These are phyloP conservation scores for Lagerstroemia speciosa DNA, from an alignment of 345 rosid genomes.

Conservation along the genomic window DNA sequence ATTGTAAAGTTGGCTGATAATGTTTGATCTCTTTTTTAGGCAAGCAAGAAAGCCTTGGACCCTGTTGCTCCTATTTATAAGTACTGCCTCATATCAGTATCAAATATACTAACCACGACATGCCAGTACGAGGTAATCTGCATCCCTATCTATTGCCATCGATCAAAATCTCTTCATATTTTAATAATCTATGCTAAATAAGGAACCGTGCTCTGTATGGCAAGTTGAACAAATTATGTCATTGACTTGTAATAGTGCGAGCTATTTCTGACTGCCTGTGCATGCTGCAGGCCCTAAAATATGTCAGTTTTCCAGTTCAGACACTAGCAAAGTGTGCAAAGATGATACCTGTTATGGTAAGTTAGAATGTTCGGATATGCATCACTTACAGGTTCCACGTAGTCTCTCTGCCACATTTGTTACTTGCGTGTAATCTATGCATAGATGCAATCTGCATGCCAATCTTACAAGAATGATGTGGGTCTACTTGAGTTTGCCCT, in stretches of 20 bases:
- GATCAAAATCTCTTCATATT: not conserved
- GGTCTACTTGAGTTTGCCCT: not conserved
- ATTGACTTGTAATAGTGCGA: not conserved
- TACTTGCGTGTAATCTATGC: not conserved
- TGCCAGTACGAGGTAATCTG: slow-evolving; percentile 85
- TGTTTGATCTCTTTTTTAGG: slow-evolving; percentile 27
- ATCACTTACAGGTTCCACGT: not conserved
- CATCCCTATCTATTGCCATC: not conserved
- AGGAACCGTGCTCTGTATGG: not conserved
- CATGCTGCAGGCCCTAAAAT: slow-evolving; percentile 72
- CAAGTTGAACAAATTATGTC: not conserved
- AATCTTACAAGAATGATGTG: not conserved
- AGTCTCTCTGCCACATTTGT: not conserved
- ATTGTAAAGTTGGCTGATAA: not conserved
- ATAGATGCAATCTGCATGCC: not conserved
- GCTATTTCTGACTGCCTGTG: slow-evolving; percentile 10
- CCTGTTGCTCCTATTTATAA: slow-evolving; percentile 91
- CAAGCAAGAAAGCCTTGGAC: slow-evolving; percentile 67
- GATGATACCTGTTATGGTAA: slow-evolving; percentile 98
- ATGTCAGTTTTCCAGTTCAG: slow-evolving; percentile 94
- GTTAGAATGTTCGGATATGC: slow-evolving; percentile 13
- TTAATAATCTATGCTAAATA: not conserved
- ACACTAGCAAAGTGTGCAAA: slow-evolving; percentile 93
- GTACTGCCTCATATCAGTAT: slow-evolving; percentile 62
- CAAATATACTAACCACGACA: slow-evolving; percentile 83